phyloP scores from a whole-genome alignment of 495 filamentous ascomycete genomes.

The Ascodesmis nigricans region DNA sequence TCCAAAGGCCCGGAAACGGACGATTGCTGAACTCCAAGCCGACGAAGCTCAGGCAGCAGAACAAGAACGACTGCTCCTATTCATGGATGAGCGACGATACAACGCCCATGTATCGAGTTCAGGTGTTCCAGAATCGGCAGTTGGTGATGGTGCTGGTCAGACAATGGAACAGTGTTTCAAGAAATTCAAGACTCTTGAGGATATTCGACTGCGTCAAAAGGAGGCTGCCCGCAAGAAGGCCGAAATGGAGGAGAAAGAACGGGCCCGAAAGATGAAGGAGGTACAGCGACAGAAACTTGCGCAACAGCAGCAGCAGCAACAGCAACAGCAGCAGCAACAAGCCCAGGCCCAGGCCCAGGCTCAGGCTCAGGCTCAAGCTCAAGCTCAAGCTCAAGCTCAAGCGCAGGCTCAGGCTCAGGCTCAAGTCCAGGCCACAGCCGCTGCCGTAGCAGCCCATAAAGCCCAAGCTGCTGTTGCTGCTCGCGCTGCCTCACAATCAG shows the following conservation, averaged over 20 bases:
- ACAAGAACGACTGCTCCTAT: constrained; percentile 77
- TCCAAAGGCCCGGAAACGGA: constrained; percentile 79
- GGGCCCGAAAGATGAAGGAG: constrained; percentile 27
- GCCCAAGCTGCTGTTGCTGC: constrained; percentile 3
- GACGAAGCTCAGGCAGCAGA: constrained; percentile 80
- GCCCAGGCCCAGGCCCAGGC: constrained; percentile 5
- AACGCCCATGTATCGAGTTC: constrained; percentile 34
- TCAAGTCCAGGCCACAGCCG: constrained; percentile 15
- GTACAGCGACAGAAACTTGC: constrained; percentile 21
- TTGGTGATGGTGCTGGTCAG: constrained; percentile 48
- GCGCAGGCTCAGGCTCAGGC: constrained; percentile 7
- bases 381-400: constrained; percentile 9
- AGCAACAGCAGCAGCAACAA: constrained; percentile 21
- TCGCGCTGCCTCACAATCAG: constrained; percentile 8
- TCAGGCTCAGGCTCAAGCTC: constrained; percentile 2
- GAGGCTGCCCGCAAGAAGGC: constrained; percentile 41
- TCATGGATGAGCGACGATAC: constrained; percentile 65
- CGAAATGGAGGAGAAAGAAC: constrained; percentile 44
- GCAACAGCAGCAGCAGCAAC: constrained; percentile 22
- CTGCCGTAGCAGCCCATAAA: constrained; percentile 7
- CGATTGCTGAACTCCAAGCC: constrained; percentile 76
- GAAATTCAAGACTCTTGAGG: constrained; percentile 68
- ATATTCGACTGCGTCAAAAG: constrained; percentile 55
- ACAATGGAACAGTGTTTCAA: constrained; percentile 74
- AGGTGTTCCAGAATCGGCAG: constrained; percentile 36